Percentiles rank a stretch among this genome's conserved stretches.
These are phyloP conservation scores for Amphicarpaea edgeworthii DNA, from an alignment of 306 rosid species.

Conservation along the genomic window DNA sequence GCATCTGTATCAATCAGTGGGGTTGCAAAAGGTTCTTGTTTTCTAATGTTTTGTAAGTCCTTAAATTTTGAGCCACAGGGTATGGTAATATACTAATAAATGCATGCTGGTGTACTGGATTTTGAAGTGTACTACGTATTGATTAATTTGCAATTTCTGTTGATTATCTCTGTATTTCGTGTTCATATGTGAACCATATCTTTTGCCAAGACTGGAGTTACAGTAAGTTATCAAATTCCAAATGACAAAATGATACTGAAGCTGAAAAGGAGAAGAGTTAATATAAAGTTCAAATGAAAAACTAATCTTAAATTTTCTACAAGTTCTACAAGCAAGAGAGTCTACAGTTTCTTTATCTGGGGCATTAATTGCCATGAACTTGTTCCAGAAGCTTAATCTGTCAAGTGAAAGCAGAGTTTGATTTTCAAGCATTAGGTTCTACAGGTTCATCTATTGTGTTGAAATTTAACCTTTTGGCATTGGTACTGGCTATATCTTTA, in stretches of 20 bases:
- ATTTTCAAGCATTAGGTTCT: neutral
- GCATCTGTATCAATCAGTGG: slow-evolving; percentile 44
- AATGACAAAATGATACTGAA: neutral
- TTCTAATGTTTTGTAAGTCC: slow-evolving; percentile 43
- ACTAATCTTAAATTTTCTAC: neutral
- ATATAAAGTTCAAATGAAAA: neutral
- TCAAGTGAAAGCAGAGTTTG: neutral
- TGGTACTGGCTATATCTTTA: neutral
- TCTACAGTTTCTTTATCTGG: neutral
- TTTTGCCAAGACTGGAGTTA: neutral
- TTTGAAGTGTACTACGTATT: slow-evolving; percentile 40
- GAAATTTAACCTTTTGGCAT: neutral
- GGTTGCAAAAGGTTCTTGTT: slow-evolving; percentile 49
- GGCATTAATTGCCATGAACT: neutral
- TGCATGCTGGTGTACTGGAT: slow-evolving; percentile 41
- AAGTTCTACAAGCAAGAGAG: neutral
- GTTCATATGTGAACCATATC: neutral
- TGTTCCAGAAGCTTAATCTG: neutral
- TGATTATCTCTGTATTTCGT: slow-evolving; percentile 14
- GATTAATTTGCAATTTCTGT: slow-evolving; percentile 3
- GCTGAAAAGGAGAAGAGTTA: neutral
- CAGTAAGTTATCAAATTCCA: neutral
- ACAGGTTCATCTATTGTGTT: neutral
- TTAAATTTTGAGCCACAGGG: slow-evolving; percentile 53
- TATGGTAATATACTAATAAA: slow-evolving; percentile 51